These are phyloP conservation scores for Coemansia sp. DNA, from an alignment of 371 early-diverging fungal species.

Conservation along the genomic window DNA sequence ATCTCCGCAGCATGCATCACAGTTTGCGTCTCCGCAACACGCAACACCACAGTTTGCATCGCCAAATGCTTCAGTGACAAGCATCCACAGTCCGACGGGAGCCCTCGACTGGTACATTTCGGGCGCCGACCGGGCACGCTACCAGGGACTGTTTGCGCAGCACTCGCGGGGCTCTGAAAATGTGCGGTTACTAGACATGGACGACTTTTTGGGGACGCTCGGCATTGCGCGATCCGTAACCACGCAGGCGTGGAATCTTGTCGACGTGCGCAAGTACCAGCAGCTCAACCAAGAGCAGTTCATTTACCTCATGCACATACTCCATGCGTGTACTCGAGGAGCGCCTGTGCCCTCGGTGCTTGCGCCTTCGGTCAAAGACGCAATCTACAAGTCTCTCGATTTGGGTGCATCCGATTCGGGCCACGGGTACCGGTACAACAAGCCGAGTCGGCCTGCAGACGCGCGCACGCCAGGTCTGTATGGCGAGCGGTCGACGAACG, in stretches of 20 bases:
- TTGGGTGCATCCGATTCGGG: constrained; percentile 11
- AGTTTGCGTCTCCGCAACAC: constrained; percentile 38
- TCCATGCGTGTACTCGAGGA: constrained; percentile 23
- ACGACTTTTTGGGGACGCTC: constrained; percentile 41
- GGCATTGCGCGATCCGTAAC: constrained; percentile 35
- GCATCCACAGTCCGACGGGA: constrained; percentile 13
- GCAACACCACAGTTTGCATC: constrained; percentile 50
- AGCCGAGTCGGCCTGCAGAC: constrained; percentile 6
- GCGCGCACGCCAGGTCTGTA: constrained; percentile 39
- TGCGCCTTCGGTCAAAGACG: constrained; percentile 43
- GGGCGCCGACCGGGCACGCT: constrained; percentile 65
- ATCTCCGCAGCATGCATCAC: constrained; percentile 27
- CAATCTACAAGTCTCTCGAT: constrained; percentile 42
- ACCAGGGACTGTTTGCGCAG: constrained; percentile 54
- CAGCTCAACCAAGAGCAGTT: constrained; percentile 51
- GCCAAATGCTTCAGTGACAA: constrained; percentile 19
- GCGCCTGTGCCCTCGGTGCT: constrained; percentile 30
- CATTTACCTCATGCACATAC: constrained; percentile 39
- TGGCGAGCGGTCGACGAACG: constrained; percentile 48
- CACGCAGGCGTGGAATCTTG: constrained; percentile 44
- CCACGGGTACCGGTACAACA: constrained; percentile 17
- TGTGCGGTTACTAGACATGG: constrained; percentile 39
- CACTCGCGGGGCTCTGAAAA: constrained; percentile 27
- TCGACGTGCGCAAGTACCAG: constrained; percentile 51
- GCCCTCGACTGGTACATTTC: constrained; percentile 69